Evolutionary conservation across 2,329 filamentous ascomycete species (phyloP).

Genomic region (Aschersonia sp.): DNA sequence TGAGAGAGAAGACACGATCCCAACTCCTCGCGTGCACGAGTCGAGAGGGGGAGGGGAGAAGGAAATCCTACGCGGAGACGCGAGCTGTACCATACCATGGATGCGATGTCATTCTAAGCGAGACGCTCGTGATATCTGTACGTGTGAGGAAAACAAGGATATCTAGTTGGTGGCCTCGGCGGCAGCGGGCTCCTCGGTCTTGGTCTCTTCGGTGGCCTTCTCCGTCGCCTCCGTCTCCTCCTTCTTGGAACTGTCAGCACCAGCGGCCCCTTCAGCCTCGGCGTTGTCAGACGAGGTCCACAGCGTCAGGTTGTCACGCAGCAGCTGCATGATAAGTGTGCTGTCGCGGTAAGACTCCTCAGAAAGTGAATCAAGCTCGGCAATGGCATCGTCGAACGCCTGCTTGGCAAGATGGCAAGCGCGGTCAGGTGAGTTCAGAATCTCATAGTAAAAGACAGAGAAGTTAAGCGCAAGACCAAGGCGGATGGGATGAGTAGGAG

Average conservation of each 20-base stretch:
- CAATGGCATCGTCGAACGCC: slow-evolving; percentile 96
- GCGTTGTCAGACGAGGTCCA: slow-evolving; percentile 90
- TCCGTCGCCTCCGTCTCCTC: slow-evolving; percentile 36
- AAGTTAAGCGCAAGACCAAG: slow-evolving; percentile 97
- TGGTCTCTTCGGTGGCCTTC: slow-evolving; percentile 26
- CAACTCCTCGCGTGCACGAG: slow-evolving; percentile 7
- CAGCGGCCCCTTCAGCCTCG: slow-evolving; percentile 54
- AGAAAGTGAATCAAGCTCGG: slow-evolving; percentile 92
- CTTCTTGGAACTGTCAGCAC: slow-evolving; percentile 43
- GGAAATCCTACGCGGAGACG: slow-evolving; percentile 4
- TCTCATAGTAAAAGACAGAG: slow-evolving; percentile 99
- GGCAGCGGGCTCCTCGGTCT: slow-evolving; percentile 28
- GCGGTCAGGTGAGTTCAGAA: slow-evolving; percentile 92
- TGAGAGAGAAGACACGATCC: slow-evolving; percentile 13
- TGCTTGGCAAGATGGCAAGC: slow-evolving; percentile 98
- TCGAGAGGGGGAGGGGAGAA: slow-evolving; percentile 1
- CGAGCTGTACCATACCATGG: slow-evolving; percentile 13
- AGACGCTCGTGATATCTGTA: slow-evolving; percentile 23
- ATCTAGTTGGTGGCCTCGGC: slow-evolving; percentile 38
- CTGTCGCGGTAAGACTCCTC: slow-evolving; percentile 98
- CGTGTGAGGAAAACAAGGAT: slow-evolving; percentile 9
- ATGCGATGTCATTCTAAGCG: slow-evolving; percentile 20
- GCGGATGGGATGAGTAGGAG: slow-evolving; percentile 94
- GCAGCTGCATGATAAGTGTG: slow-evolving; percentile 98
- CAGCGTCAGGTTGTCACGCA: slow-evolving; percentile 94